Evolutionary conservation across 2,329 filamentous ascomycete genomes (phyloP).

Genomic region (Cercospora sp.): DNA sequence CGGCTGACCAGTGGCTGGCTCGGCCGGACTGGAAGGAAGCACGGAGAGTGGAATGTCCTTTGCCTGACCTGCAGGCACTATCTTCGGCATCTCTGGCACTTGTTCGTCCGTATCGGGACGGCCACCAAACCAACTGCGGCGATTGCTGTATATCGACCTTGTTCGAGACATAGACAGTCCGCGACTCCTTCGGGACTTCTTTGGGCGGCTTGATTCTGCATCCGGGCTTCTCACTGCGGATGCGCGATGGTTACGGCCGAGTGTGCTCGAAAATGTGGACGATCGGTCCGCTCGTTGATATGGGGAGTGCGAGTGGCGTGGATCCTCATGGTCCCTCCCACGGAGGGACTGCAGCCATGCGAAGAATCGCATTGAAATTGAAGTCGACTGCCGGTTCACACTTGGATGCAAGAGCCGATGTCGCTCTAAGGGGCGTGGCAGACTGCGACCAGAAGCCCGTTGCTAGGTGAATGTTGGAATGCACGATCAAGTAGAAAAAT

Average conservation of each 20-base stretch:
- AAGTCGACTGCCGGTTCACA: neutral
- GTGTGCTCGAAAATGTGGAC: neutral
- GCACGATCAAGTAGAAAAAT: neutral
- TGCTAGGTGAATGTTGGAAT: neutral
- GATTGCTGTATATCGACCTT: conserved; percentile 20
- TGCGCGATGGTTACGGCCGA: neutral
- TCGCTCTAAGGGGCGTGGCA: neutral
- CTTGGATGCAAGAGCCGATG: neutral
- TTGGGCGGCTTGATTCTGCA: neutral
- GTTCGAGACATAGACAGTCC: conserved; percentile 16
- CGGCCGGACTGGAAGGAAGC: neutral
- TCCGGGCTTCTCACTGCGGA: neutral
- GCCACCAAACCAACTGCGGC: conserved; percentile 34
- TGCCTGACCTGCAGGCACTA: conserved; percentile 14
- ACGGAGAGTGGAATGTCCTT: conserved; percentile 4
- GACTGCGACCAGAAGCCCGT: neutral
- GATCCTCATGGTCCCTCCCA: conserved; percentile 1
- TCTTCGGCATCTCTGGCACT: conserved; percentile 27
- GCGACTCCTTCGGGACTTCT: conserved; percentile 14
- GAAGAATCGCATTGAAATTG: conserved; percentile 6
- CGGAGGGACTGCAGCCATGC: conserved; percentile 18
- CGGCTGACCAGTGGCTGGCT: neutral
- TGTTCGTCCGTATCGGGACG: conserved; percentile 24
- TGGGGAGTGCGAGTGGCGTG: neutral
- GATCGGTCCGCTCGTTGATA: conserved; percentile 8